Evolutionary conservation across 176 grass and related monocot species (phyloP), one percentile per base, ranked within the genome.

Genomic region (Zizania latifolia): DNA sequence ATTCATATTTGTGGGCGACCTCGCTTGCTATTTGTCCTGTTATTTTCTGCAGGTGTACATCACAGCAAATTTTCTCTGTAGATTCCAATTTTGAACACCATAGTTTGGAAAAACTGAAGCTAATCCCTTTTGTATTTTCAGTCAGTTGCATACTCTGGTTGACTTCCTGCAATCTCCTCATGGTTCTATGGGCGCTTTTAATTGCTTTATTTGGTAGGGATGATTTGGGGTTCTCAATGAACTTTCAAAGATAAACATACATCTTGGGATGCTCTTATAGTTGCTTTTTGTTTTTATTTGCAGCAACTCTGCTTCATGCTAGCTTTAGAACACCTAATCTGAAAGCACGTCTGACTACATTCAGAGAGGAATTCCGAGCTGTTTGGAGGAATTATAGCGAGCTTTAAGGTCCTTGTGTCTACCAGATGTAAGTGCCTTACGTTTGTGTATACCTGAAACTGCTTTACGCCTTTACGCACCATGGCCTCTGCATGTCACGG

Each of bases 141-240:
- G 95, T 86, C 88, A 93, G 95, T 65, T 92, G 91, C 76, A 85
- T 99, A 28, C 86, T 99, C n/a, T 99, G 95, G 95, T 88, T 99
- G 71, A 94, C 89, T 17, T 99, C 91, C 32, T 92, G 89, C 82
- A 94, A 65, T 76, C 89, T 94, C 44, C 89, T 94, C 23, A 94
- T 82, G 61, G 89, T 99, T 71, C 82, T 92, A 50, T 99, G 95
- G 95, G 86, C 95, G 34, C 87, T 99, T 81, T 68, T 86, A 66
- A 94, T 99, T 74, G 95, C 89, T 54, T 57, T 99, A 27, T 81
- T 92, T 58, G 81, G 95, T 99, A 99, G 64, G 88, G 24, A 7
- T 26, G 50, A 41, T 61, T 39, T 67, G 74, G 31, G 19, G 4
- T 87, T 84, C 28, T 72, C n/a, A n/a, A n/a, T n/a, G 29, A 35